Base-by-base conservation (phyloP, 768 basidiomycete genomes). In the Pholiota microspora region DNA sequence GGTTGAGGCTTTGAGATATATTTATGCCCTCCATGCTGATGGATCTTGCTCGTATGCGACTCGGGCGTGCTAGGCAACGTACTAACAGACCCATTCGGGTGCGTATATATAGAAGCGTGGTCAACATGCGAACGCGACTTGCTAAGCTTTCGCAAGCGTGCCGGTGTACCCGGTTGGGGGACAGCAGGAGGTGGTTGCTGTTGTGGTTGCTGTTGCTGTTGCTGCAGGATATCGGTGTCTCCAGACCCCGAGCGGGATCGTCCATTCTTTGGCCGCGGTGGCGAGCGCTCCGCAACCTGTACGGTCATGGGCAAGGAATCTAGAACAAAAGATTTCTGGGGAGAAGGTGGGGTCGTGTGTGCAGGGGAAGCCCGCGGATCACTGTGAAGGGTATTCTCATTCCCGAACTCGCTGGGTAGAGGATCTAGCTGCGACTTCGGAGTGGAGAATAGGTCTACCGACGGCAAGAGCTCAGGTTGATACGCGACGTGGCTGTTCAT, bases 61-160 rank as follows among this genome's bases (percentile, higher is more conserved):
- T 62, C 62, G 6, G 54, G 50, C 12, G 64, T 55, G 29, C 59
- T 58, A 13, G 56, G 49, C 38, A 61, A 45, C n/a, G 56, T 58
- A 15, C 21, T 35, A 18, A 28, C 59, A 24, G 63, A 62, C 10
- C 55, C 58, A 44, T 66, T 66, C 13, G 53, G 53, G 28, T 59
- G 58, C 28, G 25, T 54, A 27, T 48, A 45, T 18, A 56, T 50
- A 24, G 54, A 62, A 24, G 48, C 34, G 35, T 40, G 54, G 24
- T 57, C 59, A 7, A 50, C 51, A 45, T 58, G 58, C 15, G 21
- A 6, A 18, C 68, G 65, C 15, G 63, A 32, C 44, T 69, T 72
- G 57, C 69, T 71, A 44, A 69, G 60, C 59, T 69, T 70, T 27
- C 61, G 63, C 15, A 57, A 35, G 10, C 68, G 63, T 9, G 36